Conservation (phyloP, 2,329 filamentous ascomycete species). For the Setomelanomma holmii region DNA sequence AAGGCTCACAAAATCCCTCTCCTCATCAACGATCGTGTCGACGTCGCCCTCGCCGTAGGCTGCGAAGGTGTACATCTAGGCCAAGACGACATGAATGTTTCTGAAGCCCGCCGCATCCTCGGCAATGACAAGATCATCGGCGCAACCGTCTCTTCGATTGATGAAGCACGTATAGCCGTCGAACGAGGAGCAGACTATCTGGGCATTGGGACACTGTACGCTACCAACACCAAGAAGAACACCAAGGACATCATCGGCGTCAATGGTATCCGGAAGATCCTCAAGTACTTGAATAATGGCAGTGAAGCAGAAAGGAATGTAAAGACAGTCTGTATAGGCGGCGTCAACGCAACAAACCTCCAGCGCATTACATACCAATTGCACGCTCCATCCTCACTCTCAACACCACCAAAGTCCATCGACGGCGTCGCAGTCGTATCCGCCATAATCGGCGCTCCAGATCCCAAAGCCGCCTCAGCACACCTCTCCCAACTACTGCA, state of each 20-base stretch:
- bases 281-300: constrained; percentile 64
- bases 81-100: constrained; percentile 85
- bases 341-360: constrained; percentile 79
- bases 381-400: constrained; percentile 43
- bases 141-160: constrained; percentile 77
- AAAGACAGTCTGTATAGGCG: constrained; percentile 81
- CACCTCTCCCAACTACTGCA: constrained; percentile 65
- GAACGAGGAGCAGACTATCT: constrained; percentile 85
- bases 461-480: constrained; percentile 69
- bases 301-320: constrained; percentile 36
- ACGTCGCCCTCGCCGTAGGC: constrained; percentile 83
- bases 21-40: constrained; percentile 90
- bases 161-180: constrained; percentile 76
- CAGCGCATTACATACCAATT: constrained; percentile 78
- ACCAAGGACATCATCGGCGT: constrained; percentile 83
- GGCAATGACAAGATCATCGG: constrained; percentile 84
- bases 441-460: constrained; percentile 77
- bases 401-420: constrained; percentile 61
- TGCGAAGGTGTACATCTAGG: constrained; percentile 95
- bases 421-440: constrained; percentile 89
- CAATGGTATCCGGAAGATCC: constrained; percentile 71
- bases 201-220: constrained; percentile 87
- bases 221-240: constrained; percentile 83
- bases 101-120: constrained; percentile 73
- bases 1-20: constrained; percentile 74